Conservation (phyloP, 176 grass and related monocot genomes). For the Thinopyrum elongatum region DNA sequence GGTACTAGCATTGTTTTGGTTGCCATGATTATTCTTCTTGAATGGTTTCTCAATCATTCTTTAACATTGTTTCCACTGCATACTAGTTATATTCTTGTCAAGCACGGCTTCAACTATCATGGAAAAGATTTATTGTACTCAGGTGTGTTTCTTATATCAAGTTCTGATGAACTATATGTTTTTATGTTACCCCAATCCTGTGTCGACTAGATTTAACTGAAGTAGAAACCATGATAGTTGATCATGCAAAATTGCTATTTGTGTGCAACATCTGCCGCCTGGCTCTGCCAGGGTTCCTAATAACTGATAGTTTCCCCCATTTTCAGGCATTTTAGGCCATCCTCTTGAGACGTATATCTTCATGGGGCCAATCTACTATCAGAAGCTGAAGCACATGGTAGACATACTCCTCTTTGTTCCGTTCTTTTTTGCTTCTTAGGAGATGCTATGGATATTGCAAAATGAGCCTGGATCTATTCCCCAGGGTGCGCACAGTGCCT, state of each 20-base stretch:
- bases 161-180: neutral
- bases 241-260: too few relatives aligned
- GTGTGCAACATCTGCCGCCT: neutral
- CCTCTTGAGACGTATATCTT: constrained; percentile 88
- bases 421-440: neutral
- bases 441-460: too few relatives aligned
- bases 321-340: constrained; percentile 79
- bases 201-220: too few relatives aligned
- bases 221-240: too few relatives aligned
- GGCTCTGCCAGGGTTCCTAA: neutral
- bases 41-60: neutral
- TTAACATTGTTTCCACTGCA: constrained; percentile 26
- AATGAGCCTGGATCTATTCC: neutral
- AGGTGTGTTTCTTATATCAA: constrained; percentile 35
- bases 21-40: neutral
- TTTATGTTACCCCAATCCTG: neutral
- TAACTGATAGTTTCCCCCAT: neutral
- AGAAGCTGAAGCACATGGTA: constrained; percentile 98
- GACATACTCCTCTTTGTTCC: neutral
- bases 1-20: constrained; percentile 33
- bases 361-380: constrained; percentile 96
- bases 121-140: constrained; percentile 95
- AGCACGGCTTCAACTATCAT: constrained; percentile 86
- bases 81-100: constrained; percentile 66
- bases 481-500: neutral